Evolutionary conservation across 345 rosid species (phyloP).

Genomic region (Laguncularia racemosa): DNA sequence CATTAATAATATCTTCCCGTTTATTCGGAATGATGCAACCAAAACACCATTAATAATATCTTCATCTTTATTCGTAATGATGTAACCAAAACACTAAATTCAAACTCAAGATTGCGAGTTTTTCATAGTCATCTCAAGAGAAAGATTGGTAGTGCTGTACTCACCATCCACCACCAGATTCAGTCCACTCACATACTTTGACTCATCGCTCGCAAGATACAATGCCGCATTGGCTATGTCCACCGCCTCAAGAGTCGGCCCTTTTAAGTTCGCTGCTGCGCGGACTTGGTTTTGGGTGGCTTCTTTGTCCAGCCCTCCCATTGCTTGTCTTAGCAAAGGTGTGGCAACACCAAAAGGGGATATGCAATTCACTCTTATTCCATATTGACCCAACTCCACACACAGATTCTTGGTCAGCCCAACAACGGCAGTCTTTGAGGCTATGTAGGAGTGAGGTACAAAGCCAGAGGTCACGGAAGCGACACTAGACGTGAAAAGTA

Average conservation of each 20-base stretch:
- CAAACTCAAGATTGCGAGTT: no score
- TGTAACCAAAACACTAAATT: no score
- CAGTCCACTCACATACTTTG: conserved; percentile 12
- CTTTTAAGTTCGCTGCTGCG: conserved; percentile 7
- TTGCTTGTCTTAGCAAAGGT: neutral
- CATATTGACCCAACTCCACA: conserved; percentile 15
- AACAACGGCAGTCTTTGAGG: conserved; percentile 15
- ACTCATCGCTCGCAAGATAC: conserved; percentile 13
- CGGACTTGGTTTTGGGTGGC: neutral
- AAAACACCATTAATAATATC: no score
- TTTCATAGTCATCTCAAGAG: neutral
- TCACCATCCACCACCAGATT: conserved; percentile 14
- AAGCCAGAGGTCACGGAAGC: neutral
- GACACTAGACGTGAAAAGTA: conserved; percentile 15
- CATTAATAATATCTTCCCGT: no score
- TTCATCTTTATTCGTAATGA: no score
- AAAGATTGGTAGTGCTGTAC: conserved; percentile 1
- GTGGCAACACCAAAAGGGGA: conserved; percentile 6
- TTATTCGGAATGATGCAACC: no score
- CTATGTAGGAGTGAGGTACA: conserved; percentile 1
- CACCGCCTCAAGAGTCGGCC: neutral
- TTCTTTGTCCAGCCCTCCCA: neutral
- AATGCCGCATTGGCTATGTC: conserved; percentile 19
- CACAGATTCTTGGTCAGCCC: conserved; percentile 12
- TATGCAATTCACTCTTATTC: conserved; percentile 17